These are phyloP conservation scores for Geotrichum candidum DNA, from an alignment of 1,139 yeast species.

Conservation along the genomic window DNA sequence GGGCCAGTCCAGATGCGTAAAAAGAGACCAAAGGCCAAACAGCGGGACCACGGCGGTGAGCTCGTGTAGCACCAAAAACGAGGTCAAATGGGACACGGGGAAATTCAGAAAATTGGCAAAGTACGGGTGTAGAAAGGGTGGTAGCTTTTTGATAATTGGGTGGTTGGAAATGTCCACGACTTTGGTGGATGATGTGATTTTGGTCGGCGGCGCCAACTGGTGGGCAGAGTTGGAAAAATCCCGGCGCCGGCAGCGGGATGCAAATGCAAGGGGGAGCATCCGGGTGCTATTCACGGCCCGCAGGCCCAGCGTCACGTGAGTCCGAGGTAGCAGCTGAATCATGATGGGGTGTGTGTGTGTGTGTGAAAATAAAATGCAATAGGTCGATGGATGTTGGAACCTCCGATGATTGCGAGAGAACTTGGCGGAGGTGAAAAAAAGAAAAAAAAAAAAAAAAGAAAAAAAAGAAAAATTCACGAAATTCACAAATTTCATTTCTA, in stretches of 20 bases:
- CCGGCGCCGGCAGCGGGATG: not conserved
- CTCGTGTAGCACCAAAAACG: constrained; percentile 80
- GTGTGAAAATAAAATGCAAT: too few relatives aligned
- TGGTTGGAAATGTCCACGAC: constrained; percentile 16
- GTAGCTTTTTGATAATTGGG: constrained; percentile 28
- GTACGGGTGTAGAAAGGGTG: constrained; percentile 47
- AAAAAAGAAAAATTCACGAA: too few relatives aligned
- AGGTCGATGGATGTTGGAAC: not conserved
- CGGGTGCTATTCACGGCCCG: not conserved
- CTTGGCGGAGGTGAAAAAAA: not conserved
- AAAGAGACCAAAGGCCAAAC: constrained; percentile 65
- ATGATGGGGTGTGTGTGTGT: not conserved
- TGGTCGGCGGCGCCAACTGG: not conserved
- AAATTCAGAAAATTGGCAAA: constrained; percentile 49
- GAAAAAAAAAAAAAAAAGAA: not conserved
- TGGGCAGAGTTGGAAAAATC: not conserved
- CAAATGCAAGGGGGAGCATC: not conserved
- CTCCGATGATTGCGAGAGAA: not conserved
- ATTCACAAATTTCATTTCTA: too few relatives aligned
- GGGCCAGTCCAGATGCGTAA: constrained; percentile 50
- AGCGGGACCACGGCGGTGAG: constrained; percentile 77
- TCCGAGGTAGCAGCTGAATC: not conserved
- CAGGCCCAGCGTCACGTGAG: not conserved
- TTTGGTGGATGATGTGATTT: constrained; percentile 3
- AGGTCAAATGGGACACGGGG: constrained; percentile 63